phyloP scores from a whole-genome alignment of 805 yeast genomes.

The Kregervanrija pseudodelftensis region DNA sequence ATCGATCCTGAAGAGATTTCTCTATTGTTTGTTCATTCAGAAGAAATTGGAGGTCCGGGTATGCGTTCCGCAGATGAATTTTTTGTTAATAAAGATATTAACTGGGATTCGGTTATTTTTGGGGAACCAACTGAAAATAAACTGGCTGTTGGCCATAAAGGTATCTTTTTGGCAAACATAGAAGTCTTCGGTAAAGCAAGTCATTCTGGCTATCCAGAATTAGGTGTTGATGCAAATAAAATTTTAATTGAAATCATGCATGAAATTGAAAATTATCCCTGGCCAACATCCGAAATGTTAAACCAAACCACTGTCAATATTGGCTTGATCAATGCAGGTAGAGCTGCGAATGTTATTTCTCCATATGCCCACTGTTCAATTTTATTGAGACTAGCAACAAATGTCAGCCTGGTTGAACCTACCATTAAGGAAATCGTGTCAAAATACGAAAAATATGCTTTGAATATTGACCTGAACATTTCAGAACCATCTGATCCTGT shows the following conservation, averaged over 20 bases:
- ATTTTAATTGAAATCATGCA: constrained; percentile 45
- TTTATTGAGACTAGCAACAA: constrained; percentile 48
- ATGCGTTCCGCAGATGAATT: constrained; percentile 40
- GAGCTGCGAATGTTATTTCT: constrained; percentile 62
- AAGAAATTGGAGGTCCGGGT: constrained; percentile 61
- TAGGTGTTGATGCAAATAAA: constrained; percentile 57
- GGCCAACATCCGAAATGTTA: constrained; percentile 45
- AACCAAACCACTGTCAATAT: constrained; percentile 59
- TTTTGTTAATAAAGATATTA: constrained; percentile 26
- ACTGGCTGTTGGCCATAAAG: constrained; percentile 67
- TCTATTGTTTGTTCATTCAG: constrained; percentile 61
- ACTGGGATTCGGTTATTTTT: constrained; percentile 57
- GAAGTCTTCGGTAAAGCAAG: constrained; percentile 49
- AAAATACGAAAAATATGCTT: constrained; percentile 15
- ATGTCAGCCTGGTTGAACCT: constrained; percentile 30
- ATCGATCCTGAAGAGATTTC: constrained; percentile 49
- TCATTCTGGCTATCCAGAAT: constrained; percentile 66
- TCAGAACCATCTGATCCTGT: constrained; percentile 31
- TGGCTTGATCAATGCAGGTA: constrained; percentile 53
- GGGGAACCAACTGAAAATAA: constrained; percentile 73
- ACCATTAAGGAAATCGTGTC: constrained; percentile 29
- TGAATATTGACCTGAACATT: constrained; percentile 9
- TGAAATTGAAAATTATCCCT: constrained; percentile 34
- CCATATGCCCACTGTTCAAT: constrained; percentile 45
- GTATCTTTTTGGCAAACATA: constrained; percentile 37